Evolutionary conservation across 257 asterid species (phyloP), one percentile per base, ranked within the genome.

Genomic region (Solanum piurae): DNA sequence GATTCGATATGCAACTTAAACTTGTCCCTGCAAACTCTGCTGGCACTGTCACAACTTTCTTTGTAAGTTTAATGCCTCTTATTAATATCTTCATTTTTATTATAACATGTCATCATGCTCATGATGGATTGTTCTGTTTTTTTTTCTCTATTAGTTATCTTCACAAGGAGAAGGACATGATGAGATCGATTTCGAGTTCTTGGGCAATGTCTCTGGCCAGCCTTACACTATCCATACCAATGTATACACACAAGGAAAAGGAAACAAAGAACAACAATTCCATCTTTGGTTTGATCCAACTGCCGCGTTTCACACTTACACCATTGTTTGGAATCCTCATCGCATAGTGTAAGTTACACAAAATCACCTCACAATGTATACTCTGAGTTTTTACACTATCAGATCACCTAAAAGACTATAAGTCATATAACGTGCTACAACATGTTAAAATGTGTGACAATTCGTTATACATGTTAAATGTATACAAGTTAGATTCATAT

Each of bases 211-310:
- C 14, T 64, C 87, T 37, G 87, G 87, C 0, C 64, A 85, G 44
- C 87, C 88, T n/a, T 86, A 86, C 75, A 75, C 83, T 2, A 27
- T 86, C 27, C 85, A 86, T 52, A 86, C 88, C 10, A 86, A 86
- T 86, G 85, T 86, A 0, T 86, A 86, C 0, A 14, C 82, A 14
- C 88, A 75, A 86, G 88, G 88, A 37, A 86, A 75, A 74, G 88
- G 88, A 21, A 66, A 55, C 73, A 86, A 74, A 44, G 88, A 86
- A 52, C 85, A 86, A n/a, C 88, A 86, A 36, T 86, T 86, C 23
- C 83, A 86, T 10, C 74, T 86, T 18, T 86, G 88, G 88, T 86
- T 86, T 27, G 88, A 86, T 5, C 88, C 87, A 38, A 85, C 87
- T 25, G 20, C 68, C 1, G 87, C 87, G 6, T 68, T 71, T 76